Conservation (phyloP, 352 stramenopile species). For the Globisporangium iwayamae region DNA sequence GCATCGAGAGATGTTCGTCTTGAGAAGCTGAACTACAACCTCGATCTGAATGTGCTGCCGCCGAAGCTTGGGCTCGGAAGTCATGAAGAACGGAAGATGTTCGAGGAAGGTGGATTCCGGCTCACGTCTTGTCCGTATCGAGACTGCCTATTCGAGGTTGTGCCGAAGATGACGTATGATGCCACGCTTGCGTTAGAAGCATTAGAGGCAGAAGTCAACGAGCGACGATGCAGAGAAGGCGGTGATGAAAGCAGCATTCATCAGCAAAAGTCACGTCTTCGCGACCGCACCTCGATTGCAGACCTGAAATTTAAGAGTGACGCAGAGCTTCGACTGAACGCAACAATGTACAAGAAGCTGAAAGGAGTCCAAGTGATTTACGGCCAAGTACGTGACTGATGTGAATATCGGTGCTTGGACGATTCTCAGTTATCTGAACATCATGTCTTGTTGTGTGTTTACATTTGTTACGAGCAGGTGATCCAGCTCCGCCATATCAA, state of each 20-base stretch:
- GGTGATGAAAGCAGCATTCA: neutral
- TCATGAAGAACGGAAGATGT: slow-evolving; percentile 35
- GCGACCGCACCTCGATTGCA: slow-evolving; percentile 26
- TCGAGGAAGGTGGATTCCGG: slow-evolving; percentile 31
- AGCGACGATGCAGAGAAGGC: neutral
- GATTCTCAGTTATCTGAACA: neutral
- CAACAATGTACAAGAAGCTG: slow-evolving; percentile 69
- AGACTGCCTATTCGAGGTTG: slow-evolving; percentile 69
- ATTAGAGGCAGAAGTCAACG: slow-evolving; percentile 11
- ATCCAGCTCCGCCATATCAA: slow-evolving; percentile 66
- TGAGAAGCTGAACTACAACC: slow-evolving; percentile 40
- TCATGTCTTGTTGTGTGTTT: neutral
- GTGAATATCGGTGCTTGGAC: neutral
- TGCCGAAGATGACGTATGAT: slow-evolving; percentile 76
- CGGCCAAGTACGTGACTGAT: slow-evolving; percentile 35
- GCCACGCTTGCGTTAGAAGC: slow-evolving; percentile 43
- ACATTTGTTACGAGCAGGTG: slow-evolving; percentile 22
- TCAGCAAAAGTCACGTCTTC: slow-evolving; percentile 10
- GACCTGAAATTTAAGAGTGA: slow-evolving; percentile 72
- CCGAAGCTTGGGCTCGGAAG: slow-evolving; percentile 45
- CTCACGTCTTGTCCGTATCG: slow-evolving; percentile 51
- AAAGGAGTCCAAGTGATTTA: slow-evolving; percentile 59
- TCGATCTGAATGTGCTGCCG: slow-evolving; percentile 14
- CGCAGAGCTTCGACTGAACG: slow-evolving; percentile 59
- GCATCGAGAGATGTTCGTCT: slow-evolving; percentile 51